phyloP scores from a whole-genome alignment of 2,329 filamentous ascomycete genomes.

The Aspergillus cejpii region DNA sequence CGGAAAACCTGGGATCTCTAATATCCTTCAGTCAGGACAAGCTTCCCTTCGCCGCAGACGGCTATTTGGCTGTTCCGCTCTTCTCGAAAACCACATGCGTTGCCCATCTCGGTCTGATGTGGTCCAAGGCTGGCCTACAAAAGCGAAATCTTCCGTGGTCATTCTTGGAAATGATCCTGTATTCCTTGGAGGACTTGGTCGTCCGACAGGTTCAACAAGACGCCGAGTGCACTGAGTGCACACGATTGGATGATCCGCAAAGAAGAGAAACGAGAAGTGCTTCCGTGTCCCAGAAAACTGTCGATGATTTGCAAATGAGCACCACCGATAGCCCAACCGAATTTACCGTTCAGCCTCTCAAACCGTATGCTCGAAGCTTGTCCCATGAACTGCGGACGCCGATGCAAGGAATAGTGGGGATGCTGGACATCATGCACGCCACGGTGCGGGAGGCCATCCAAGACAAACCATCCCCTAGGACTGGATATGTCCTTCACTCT shows the following conservation, averaged over 20 bases:
- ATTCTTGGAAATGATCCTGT: slow-evolving; percentile 61
- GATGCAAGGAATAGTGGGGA: slow-evolving; percentile 69
- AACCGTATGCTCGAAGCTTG: slow-evolving; percentile 64
- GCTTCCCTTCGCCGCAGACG: slow-evolving; percentile 56
- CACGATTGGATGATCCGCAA: slow-evolving; percentile 15
- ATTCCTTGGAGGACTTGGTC: slow-evolving; percentile 62
- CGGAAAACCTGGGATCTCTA: slow-evolving; percentile 54
- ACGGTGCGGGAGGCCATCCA: slow-evolving; percentile 61
- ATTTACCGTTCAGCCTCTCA: slow-evolving; percentile 55
- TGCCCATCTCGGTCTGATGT: slow-evolving; percentile 66
- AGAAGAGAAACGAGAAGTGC: slow-evolving; percentile 20
- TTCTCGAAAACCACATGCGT: slow-evolving; percentile 60
- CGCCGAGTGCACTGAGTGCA: slow-evolving; percentile 39
- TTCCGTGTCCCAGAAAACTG: slow-evolving; percentile 17
- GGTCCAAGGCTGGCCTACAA: slow-evolving; percentile 56
- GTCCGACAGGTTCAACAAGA: slow-evolving; percentile 52
- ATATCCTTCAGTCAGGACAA: slow-evolving; percentile 54
- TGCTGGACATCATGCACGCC: slow-evolving; percentile 70
- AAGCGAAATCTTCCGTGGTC: slow-evolving; percentile 56
- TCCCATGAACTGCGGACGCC: slow-evolving; percentile 67
- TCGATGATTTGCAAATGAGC: slow-evolving; percentile 34
- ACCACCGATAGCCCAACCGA: slow-evolving; percentile 53
- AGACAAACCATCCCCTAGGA: slow-evolving; percentile 45
- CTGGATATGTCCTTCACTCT: slow-evolving; percentile 53
- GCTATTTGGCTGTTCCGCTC: slow-evolving; percentile 61